A percentile compares a stretch with the other conserved stretches of the same genome.
phyloP scores from a whole-genome alignment of 768 basidiomycete species.

The Hygrocybe punicea region DNA sequence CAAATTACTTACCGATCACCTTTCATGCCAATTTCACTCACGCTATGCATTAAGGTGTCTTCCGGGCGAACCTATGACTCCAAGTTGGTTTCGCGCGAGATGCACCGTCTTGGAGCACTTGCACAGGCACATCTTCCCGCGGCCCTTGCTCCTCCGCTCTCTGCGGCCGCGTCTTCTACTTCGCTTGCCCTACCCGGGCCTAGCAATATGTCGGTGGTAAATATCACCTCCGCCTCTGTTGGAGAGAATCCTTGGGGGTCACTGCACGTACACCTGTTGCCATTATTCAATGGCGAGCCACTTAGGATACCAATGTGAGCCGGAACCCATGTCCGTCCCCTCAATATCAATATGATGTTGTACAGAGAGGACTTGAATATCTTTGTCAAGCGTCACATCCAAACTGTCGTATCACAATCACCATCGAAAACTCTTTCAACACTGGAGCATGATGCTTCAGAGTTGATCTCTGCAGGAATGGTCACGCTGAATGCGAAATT shows the following conservation, averaged over 20 bases:
- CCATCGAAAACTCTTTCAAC: conserved; percentile 71
- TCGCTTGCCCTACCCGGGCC: conserved; percentile 44
- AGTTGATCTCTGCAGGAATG: conserved; percentile 86
- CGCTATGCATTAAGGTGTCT: conserved; percentile 39
- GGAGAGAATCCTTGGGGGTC: conserved; percentile 73
- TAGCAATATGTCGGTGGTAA: conserved; percentile 36
- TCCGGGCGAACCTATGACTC: conserved; percentile 75
- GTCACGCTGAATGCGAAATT: conserved; percentile 87
- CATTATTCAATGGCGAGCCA: conserved; percentile 88
- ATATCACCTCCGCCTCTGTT: conserved; percentile 41
- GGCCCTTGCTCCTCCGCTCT: conserved; percentile 51
- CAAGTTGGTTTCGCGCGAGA: conserved; percentile 77
- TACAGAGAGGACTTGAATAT: conserved; percentile 82
- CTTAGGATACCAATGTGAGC: conserved; percentile 78
- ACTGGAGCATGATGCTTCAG: conserved; percentile 75
- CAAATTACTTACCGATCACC: too few relatives aligned
- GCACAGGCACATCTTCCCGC: conserved; percentile 50
- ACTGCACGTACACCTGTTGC: conserved; percentile 83
- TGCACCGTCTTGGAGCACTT: conserved; percentile 75
- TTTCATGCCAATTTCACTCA: conserved; percentile 9
- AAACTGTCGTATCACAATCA: conserved; percentile 63
- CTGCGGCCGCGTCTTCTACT: conserved; percentile 49
- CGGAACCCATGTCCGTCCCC: neutral
- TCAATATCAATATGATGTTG: conserved; percentile 3
- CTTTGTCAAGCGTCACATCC: conserved; percentile 76